A percentile compares a stretch with the other conserved stretches of the same genome.
phyloP scores from a whole-genome alignment of 306 rosid genomes.

The Luffa aegyptiaca region DNA sequence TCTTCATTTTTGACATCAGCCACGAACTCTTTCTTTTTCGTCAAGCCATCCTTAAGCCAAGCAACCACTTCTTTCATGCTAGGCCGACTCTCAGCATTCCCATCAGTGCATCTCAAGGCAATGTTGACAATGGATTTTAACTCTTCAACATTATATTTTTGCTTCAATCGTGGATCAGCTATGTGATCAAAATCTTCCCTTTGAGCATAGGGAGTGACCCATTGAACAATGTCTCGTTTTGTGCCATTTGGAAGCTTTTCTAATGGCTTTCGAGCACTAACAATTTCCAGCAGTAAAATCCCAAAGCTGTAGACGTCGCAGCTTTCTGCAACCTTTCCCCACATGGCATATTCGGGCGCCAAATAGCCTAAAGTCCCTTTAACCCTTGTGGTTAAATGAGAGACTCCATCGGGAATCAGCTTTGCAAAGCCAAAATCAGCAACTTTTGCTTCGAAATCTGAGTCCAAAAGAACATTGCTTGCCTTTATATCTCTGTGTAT shows the following conservation, averaged over 20 bases:
- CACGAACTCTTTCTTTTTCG: not conserved
- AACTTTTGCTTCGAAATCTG: conserved; percentile 62
- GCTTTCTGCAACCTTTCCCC: conserved; percentile 80
- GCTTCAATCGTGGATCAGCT: conserved; percentile 51
- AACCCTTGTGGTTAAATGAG: conserved; percentile 73
- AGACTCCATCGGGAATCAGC: conserved; percentile 73
- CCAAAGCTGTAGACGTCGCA: conserved; percentile 92
- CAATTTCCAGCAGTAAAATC: conserved; percentile 59
- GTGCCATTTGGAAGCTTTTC: conserved; percentile 72
- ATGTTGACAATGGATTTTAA: conserved; percentile 29
- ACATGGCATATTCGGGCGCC: conserved; percentile 96
- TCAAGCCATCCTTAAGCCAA: conserved; percentile 32
- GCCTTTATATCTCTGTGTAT: conserved; percentile 91
- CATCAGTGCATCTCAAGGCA: conserved; percentile 47
- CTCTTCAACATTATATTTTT: conserved; percentile 31
- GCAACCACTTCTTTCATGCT: conserved; percentile 48
- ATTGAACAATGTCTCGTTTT: conserved; percentile 73
- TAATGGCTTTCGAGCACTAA: conserved; percentile 66
- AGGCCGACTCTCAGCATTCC: conserved; percentile 38
- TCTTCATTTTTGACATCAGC: conserved; percentile 3
- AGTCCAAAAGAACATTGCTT: conserved; percentile 70
- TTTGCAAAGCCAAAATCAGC: conserved; percentile 94
- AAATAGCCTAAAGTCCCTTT: conserved; percentile 88
- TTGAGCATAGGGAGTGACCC: conserved; percentile 53
- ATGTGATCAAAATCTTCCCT: conserved; percentile 38